Evolutionary conservation across 2,329 filamentous ascomycete genomes (phyloP).

Genomic region (Hypoxylon rubiginosum): DNA sequence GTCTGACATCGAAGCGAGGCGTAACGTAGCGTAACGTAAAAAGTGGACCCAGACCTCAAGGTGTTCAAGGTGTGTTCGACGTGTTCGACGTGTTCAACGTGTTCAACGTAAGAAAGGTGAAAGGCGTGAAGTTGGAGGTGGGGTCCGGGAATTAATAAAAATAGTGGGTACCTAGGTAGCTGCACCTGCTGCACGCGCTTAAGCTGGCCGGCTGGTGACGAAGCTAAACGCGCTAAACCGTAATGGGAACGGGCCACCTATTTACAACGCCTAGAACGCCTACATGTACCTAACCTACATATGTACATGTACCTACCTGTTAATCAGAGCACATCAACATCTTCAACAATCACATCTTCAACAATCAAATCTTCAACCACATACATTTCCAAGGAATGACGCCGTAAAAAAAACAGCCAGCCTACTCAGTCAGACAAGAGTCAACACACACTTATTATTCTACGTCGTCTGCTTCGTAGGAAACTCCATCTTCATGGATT

Average conservation of each 20-base stretch:
- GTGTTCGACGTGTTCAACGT: no score
- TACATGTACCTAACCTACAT: no score
- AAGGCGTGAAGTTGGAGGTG: not conserved
- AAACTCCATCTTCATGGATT: slow-evolving; percentile 72
- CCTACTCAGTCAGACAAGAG: not conserved
- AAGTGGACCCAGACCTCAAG: not conserved
- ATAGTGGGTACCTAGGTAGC: no score
- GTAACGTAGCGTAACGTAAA: no score
- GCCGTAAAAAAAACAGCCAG: slow-evolving; percentile 5
- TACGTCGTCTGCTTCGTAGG: slow-evolving; percentile 5
- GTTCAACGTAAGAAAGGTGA: slow-evolving; percentile 8
- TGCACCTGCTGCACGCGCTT: not conserved
- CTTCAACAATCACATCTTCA: not conserved
- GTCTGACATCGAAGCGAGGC: not conserved
- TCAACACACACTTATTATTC: slow-evolving; percentile 10
- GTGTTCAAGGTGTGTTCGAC: not conserved
- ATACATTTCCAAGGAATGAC: slow-evolving; percentile 22
- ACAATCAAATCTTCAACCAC: not conserved
- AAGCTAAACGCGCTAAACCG: not conserved
- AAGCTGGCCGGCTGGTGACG: not conserved
- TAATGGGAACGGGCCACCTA: slow-evolving; percentile 38
- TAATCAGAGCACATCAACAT: no score
- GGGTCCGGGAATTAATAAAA: not conserved
- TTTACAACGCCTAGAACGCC: slow-evolving; percentile 17
- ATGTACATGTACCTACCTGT: no score